These are phyloP conservation scores for Leccinum sublutescens DNA, from an alignment of 768 basidiomycete genomes.

Conservation along the genomic window DNA sequence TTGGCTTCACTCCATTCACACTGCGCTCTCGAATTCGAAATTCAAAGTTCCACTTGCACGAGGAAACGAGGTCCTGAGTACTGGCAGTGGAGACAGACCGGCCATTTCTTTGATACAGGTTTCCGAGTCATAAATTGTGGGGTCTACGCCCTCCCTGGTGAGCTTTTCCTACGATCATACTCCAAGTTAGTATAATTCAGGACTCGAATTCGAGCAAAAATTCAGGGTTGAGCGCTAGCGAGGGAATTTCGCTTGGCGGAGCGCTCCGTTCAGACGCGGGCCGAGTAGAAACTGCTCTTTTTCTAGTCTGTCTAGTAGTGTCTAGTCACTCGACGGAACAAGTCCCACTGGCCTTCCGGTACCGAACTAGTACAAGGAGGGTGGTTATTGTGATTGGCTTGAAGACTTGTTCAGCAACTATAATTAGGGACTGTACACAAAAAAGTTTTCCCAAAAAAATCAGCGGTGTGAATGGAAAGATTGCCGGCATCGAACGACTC, in stretches of 20 bases:
- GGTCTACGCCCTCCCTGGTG: neutral
- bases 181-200: neutral
- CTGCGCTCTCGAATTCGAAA: neutral
- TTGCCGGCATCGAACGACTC: neutral
- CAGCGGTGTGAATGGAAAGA: neutral
- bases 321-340: neutral
- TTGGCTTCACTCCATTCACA: neutral
- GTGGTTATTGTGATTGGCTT: neutral
- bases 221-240: neutral
- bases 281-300: too few relatives aligned
- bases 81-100: neutral
- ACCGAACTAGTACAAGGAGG: neutral
- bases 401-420: neutral
- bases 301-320: too few relatives aligned
- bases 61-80: neutral
- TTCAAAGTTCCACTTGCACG: neutral
- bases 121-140: neutral
- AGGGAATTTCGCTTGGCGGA: neutral
- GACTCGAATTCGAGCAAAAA: neutral
- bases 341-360: neutral
- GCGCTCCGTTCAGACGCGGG: neutral
- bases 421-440: neutral
- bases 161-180: neutral
- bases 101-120: neutral
- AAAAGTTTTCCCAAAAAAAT: neutral